phyloP scores from a whole-genome alignment of 495 filamentous ascomycete species.

The Penicillium paxilli region DNA sequence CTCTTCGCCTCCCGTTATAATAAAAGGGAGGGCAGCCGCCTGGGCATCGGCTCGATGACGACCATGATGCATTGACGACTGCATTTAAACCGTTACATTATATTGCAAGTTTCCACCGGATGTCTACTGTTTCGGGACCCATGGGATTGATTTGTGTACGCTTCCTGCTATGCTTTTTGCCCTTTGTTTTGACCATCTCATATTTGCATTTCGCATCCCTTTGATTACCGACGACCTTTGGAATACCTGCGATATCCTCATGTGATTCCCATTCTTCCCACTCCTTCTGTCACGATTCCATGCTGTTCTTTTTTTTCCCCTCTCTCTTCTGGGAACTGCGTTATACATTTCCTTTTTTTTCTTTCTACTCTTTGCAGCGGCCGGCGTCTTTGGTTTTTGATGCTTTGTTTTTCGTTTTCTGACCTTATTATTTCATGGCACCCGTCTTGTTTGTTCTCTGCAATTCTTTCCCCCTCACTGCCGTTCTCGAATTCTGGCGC shows the following conservation, averaged over 20 bases:
- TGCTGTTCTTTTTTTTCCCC: neutral
- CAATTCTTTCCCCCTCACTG: neutral
- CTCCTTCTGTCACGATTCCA: slow-evolving; percentile 12
- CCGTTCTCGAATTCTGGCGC: neutral
- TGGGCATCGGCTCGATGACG: slow-evolving; percentile 36
- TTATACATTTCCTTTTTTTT: slow-evolving; percentile 17
- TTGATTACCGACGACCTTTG: slow-evolving; percentile 14
- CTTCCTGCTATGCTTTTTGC: slow-evolving; percentile 13
- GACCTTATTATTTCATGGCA: neutral
- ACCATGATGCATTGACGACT: slow-evolving; percentile 44
- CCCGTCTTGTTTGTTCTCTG: slow-evolving; percentile 1
- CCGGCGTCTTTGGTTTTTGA: slow-evolving; percentile 22
- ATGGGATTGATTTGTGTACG: slow-evolving; percentile 17
- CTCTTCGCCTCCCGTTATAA: slow-evolving; percentile 9
- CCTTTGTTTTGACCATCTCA: slow-evolving; percentile 13
- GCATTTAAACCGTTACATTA: slow-evolving; percentile 21
- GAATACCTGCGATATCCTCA: neutral
- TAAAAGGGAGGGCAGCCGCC: slow-evolving; percentile 20
- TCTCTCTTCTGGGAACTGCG: slow-evolving; percentile 12
- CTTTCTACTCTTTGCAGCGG: slow-evolving; percentile 25
- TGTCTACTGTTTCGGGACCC: slow-evolving; percentile 29
- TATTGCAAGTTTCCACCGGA: slow-evolving; percentile 24
- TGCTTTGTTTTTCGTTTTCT: slow-evolving; percentile 5
- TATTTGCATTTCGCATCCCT: slow-evolving; percentile 18
- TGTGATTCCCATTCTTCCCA: slow-evolving; percentile 3